Percentiles rank a stretch among this genome's conserved stretches.
Conservation (phyloP, 1,139 yeast genomes). For the Debaryomyces singareniensis region DNA sequence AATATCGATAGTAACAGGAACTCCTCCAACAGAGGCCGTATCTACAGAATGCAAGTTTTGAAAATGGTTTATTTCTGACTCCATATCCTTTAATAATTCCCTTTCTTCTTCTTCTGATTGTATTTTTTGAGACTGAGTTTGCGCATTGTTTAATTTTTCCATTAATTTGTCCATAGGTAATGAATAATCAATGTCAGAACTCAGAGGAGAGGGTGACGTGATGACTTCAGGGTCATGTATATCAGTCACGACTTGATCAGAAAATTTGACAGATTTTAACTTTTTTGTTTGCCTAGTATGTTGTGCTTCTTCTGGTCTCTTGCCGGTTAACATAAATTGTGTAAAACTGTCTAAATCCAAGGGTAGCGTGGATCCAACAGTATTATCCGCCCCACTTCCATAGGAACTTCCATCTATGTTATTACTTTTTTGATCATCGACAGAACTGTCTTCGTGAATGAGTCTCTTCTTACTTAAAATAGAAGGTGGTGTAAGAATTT, state of each 20-base stretch:
- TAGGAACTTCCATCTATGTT: constrained; percentile 1
- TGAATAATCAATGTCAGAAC: constrained; percentile 44
- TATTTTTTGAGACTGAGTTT: constrained; percentile 14
- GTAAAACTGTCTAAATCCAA: constrained; percentile 72
- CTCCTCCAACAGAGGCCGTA: constrained; percentile 55
- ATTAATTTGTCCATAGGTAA: constrained; percentile 72
- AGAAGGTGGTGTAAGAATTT: constrained; percentile 64
- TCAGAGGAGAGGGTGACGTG: constrained; percentile 18
- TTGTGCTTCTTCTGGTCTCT: constrained; percentile 45
- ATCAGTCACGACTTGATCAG: constrained; percentile 53
- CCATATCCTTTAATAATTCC: constrained; percentile 61
- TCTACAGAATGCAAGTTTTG: constrained; percentile 58
- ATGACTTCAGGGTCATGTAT: constrained; percentile 25
- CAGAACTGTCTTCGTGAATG: constrained; percentile 26
- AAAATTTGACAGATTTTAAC: constrained; percentile 61
- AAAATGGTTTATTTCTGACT: constrained; percentile 59
- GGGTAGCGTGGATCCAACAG: constrained; percentile 15
- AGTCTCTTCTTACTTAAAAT: constrained; percentile 53
- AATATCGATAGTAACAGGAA: constrained; percentile 44
- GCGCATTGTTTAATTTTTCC: constrained; percentile 22
- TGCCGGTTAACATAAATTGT: constrained; percentile 67
- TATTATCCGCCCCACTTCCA: neutral
- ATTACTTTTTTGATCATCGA: constrained; percentile 22
- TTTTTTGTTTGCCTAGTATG: constrained; percentile 29
- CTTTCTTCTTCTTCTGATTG: constrained; percentile 42